phyloP scores from a whole-genome alignment of 2,329 filamentous ascomycete species.

The Fonsecaea monophora region DNA sequence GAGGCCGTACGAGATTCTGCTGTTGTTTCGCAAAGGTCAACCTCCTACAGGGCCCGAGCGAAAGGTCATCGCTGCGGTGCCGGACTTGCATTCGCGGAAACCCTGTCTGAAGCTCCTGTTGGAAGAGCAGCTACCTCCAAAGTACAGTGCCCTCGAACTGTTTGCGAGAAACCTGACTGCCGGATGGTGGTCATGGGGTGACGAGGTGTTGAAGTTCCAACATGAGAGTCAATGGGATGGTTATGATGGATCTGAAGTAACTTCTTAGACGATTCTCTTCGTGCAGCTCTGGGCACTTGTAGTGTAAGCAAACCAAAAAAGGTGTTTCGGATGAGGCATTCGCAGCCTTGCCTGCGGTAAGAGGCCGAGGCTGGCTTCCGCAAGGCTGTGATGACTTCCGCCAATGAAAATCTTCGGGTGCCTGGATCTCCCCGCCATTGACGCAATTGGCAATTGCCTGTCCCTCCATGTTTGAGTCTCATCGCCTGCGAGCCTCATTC shows the following conservation, averaged over 20 bases:
- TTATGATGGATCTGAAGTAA: neutral
- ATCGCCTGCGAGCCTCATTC: neutral
- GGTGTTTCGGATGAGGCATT: neutral
- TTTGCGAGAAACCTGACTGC: slow-evolving; percentile 66
- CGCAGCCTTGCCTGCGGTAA: neutral
- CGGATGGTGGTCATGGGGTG: slow-evolving; percentile 68
- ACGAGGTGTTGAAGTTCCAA: slow-evolving; percentile 69
- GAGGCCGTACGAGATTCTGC: slow-evolving; percentile 66
- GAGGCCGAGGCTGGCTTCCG: neutral
- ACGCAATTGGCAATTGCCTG: slow-evolving; percentile 26
- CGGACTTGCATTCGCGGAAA: slow-evolving; percentile 70
- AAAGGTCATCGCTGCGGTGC: slow-evolving; percentile 64
- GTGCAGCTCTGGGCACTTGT: neutral
- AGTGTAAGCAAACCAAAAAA: neutral
- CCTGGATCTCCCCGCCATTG: slow-evolving; percentile 24
- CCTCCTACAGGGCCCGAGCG: slow-evolving; percentile 46
- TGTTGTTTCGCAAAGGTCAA: slow-evolving; percentile 55
- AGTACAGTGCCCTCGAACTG: slow-evolving; percentile 63
- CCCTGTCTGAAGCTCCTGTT: slow-evolving; percentile 65
- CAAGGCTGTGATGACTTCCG: slow-evolving; percentile 14
- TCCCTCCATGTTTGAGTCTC: neutral
- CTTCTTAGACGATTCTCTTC: neutral
- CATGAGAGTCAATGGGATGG: slow-evolving; percentile 33
- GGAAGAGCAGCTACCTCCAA: slow-evolving; percentile 49
- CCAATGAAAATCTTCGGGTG: slow-evolving; percentile 16